Evolutionary conservation across 306 rosid genomes (phyloP).

Genomic region (Vigna nakashimae): DNA sequence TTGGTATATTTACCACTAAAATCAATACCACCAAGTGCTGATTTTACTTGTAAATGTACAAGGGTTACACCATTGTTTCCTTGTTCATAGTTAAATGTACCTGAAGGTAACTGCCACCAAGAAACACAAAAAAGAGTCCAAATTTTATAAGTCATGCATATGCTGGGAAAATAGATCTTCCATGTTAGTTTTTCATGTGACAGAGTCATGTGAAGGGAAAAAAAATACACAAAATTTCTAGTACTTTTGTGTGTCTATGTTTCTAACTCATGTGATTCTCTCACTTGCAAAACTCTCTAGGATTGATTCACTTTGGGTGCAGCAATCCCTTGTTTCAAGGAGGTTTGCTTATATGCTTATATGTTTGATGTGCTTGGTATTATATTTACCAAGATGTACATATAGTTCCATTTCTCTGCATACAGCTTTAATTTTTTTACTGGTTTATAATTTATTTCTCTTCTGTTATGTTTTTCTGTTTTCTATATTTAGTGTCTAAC

Average conservation of each 20-base stretch:
- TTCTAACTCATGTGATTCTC: not conserved
- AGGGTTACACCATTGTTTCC: not conserved
- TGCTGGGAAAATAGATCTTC: not conserved
- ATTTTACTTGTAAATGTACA: conserved; percentile 57
- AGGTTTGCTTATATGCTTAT: not conserved
- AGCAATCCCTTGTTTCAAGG: not conserved
- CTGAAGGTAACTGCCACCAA: not conserved
- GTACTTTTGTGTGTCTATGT: not conserved
- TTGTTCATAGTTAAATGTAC: conserved; percentile 33
- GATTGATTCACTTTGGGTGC: conserved; percentile 6
- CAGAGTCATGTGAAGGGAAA: not conserved
- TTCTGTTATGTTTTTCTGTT: no score
- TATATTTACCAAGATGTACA: conserved; percentile 15
- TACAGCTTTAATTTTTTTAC: not conserved
- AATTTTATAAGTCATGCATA: not conserved
- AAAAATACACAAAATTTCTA: not conserved
- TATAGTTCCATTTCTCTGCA: not conserved
- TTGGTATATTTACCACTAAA: conserved; percentile 55
- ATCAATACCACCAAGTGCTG: conserved; percentile 48
- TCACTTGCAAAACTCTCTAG: conserved; percentile 1
- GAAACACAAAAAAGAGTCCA: not conserved
- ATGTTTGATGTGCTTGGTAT: conserved; percentile 4
- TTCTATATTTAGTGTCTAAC: not conserved
- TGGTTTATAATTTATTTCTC: not conserved
- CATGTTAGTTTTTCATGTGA: not conserved